A percentile compares a stretch with the other conserved stretches of the same genome.
phyloP scores from a whole-genome alignment of 129 eudicot genomes.

The Helichrysum umbraculigerum region DNA sequence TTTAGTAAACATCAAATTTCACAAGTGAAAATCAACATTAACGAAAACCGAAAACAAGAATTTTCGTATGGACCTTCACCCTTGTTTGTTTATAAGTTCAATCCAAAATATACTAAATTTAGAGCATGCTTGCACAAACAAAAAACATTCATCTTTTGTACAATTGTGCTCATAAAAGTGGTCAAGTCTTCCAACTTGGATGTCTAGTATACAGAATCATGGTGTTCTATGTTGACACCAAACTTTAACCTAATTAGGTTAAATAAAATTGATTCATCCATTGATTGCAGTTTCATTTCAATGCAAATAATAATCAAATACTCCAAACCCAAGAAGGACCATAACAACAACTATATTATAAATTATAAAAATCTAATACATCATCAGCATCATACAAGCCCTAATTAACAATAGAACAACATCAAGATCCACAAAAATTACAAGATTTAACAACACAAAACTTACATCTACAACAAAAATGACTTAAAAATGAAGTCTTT shows the following conservation, averaged over 20 bases:
- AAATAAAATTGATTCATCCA: not conserved
- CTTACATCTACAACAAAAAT: not conserved
- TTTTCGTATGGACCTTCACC: not conserved
- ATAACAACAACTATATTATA: not conserved
- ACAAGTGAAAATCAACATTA: not conserved
- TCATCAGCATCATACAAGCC: not conserved
- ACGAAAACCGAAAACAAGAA: not conserved
- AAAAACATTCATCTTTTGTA: not conserved
- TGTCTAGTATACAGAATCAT: not conserved
- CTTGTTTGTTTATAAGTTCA: not conserved
- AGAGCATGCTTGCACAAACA: not conserved
- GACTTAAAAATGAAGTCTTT: not conserved
- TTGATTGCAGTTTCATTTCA: not conserved
- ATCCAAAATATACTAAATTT: not conserved
- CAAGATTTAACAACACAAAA: constrained; percentile 3
- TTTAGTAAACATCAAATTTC: not conserved
- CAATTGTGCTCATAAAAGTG: no score
- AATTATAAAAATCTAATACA: not conserved
- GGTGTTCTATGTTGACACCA: not conserved
- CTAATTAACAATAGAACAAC: not conserved
- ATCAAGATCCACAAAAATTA: constrained; percentile 26
- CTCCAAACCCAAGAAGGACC: not conserved
- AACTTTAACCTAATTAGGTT: not conserved
- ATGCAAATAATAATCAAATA: not conserved
- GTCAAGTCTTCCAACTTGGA: no score